Evolutionary conservation across 257 asterid genomes (phyloP).

Genomic region (Solanum etuberosum): DNA sequence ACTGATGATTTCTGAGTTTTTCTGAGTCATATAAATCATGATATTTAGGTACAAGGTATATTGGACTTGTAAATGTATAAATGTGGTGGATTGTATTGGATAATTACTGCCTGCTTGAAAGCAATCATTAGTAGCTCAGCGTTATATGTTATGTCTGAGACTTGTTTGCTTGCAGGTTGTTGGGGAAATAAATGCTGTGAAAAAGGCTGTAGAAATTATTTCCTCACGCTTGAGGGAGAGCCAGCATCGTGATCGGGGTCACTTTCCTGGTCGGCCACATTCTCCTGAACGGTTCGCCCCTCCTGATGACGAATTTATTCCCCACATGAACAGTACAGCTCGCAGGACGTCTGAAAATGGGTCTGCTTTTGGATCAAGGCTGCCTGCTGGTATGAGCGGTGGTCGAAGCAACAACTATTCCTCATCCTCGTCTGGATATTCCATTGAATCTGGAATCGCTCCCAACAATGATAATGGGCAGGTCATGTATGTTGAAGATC

Average conservation of each 20-base stretch:
- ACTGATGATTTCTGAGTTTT: neutral
- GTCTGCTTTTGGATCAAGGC: constrained; percentile 45
- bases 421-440: constrained; percentile 49
- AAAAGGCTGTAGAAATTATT: constrained; percentile 55
- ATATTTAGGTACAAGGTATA: neutral
- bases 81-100: neutral
- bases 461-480: constrained; percentile 34
- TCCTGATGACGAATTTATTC: constrained; percentile 42
- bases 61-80: neutral
- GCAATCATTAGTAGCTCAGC: neutral
- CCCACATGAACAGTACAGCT: constrained; percentile 21
- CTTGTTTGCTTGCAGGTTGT: constrained; percentile 44
- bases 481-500: constrained; percentile 43
- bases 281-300: constrained; percentile 59
- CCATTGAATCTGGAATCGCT: constrained; percentile 39
- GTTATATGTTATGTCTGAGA: neutral
- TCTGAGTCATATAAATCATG: neutral
- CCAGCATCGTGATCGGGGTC: constrained; percentile 81
- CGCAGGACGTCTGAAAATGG: constrained; percentile 52
- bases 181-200: constrained; percentile 74
- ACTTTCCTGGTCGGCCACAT: constrained; percentile 41
- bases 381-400: constrained; percentile 35
- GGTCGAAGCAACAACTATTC: constrained; percentile 36
- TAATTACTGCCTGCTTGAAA: neutral
- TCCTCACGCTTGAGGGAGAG: constrained; percentile 87